Conservation (phyloP, 2,329 filamentous ascomycete species). For the Geosmithia putterillii region DNA sequence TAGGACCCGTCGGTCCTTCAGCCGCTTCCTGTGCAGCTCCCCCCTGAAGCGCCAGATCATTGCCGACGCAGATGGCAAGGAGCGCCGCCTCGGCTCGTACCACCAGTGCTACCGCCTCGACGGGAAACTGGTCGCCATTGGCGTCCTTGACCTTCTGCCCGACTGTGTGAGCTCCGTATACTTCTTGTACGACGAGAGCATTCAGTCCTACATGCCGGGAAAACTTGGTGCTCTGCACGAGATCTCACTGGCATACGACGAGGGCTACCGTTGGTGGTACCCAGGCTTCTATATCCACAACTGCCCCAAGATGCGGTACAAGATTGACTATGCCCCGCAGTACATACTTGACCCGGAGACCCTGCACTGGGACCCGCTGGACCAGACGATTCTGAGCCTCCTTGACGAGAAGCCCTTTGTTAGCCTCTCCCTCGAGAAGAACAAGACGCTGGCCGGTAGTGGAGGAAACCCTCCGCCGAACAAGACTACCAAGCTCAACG, state of each 20-base stretch:
- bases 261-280: constrained; percentile 66
- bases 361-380: constrained; percentile 48
- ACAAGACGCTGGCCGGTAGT: background rate
- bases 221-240: constrained; percentile 67
- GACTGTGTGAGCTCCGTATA: constrained; percentile 72
- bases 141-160: constrained; percentile 65
- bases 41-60: constrained; percentile 41
- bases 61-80: constrained; percentile 32
- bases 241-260: constrained; percentile 56
- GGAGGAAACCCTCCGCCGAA: background rate
- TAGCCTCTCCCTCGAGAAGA: constrained; percentile 27
- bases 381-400: constrained; percentile 33
- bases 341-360: constrained; percentile 60
- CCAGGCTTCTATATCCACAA: constrained; percentile 71
- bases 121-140: constrained; percentile 62
- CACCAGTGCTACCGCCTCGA: constrained; percentile 77
- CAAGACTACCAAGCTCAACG: background rate
- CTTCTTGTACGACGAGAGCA: constrained; percentile 68
- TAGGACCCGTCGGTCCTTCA: constrained; percentile 51
- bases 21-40: constrained; percentile 61
- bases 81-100: constrained; percentile 54
- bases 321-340: constrained; percentile 66
- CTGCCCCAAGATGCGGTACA: constrained; percentile 77
- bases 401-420: constrained; percentile 46
- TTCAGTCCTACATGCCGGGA: constrained; percentile 57